These are phyloP conservation scores for Oryza brachyantha DNA, from an alignment of 176 grass and related monocot genomes.

Conservation along the genomic window DNA sequence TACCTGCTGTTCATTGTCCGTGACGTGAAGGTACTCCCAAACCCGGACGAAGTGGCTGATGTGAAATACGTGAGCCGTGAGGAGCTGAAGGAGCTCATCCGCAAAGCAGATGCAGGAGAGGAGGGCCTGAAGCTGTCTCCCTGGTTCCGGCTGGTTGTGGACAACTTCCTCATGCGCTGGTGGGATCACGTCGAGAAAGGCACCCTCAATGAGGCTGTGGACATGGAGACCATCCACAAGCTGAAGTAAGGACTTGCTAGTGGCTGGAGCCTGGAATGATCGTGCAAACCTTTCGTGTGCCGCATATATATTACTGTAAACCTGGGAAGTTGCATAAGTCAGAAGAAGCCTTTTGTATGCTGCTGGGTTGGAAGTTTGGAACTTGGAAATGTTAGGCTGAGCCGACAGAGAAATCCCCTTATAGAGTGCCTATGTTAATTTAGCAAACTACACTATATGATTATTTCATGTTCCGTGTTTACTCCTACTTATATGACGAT, in stretches of 20 bases:
- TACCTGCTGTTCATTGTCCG: conserved; percentile 82
- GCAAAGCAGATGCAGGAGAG: conserved; percentile 69
- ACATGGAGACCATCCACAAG: conserved; percentile 96
- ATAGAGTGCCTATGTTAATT: neutral
- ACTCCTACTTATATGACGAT: neutral
- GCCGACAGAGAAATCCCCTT: neutral
- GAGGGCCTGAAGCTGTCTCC: conserved; percentile 80
- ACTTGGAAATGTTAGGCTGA: neutral
- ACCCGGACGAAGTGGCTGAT: conserved; percentile 80
- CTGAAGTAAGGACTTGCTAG: conserved; percentile 47
- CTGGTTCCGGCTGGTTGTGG: conserved; percentile 85
- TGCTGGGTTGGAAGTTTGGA: neutral
- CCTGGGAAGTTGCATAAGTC: neutral
- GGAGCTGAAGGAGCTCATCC: conserved; percentile 72
- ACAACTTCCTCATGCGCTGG: conserved; percentile 91
- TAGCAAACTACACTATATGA: neutral
- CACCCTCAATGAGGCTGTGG: conserved; percentile 55
- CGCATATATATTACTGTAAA: neutral
- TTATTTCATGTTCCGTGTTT: neutral
- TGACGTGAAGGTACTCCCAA: conserved; percentile 70
- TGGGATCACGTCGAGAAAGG: conserved; percentile 86
- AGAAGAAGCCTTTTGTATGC: neutral
- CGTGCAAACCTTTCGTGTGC: neutral
- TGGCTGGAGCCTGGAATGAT: neutral
- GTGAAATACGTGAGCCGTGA: conserved; percentile 74